phyloP scores from a whole-genome alignment of 306 rosid genomes.

The Oemleria cerasiformis region DNA sequence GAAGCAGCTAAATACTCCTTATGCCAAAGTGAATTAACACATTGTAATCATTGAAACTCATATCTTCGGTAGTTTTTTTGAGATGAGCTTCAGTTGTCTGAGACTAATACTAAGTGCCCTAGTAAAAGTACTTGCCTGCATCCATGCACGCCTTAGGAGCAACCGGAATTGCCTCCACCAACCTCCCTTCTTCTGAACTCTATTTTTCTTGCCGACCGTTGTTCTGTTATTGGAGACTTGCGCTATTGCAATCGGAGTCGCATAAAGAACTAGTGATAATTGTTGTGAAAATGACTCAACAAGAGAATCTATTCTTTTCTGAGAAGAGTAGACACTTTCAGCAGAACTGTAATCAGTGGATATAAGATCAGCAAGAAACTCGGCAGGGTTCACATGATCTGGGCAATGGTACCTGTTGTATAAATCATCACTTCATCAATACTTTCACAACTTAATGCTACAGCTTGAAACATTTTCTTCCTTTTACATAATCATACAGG shows the following conservation, averaged over 20 bases:
- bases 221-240: slow-evolving; percentile 37
- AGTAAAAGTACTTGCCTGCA: slow-evolving; percentile 58
- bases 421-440: slow-evolving; percentile 24
- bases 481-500: too few relatives aligned
- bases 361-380: slow-evolving; percentile 93
- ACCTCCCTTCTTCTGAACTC: slow-evolving; percentile 53
- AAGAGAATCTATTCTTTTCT: slow-evolving; percentile 71
- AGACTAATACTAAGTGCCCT: not conserved
- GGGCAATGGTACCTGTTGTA: slow-evolving; percentile 79
- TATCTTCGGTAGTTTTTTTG: not conserved
- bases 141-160: slow-evolving; percentile 96
- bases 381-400: slow-evolving; percentile 85
- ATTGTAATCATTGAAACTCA: not conserved
- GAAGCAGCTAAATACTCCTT: not conserved
- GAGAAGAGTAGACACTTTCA: slow-evolving; percentile 74
- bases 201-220: slow-evolving; percentile 38
- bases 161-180: slow-evolving; percentile 92
- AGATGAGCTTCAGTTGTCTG: not conserved
- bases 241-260: slow-evolving; percentile 60
- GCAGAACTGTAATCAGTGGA: slow-evolving; percentile 88
- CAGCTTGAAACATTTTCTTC: slow-evolving; percentile 4
- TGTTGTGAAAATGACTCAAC: slow-evolving; percentile 73
- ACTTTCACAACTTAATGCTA: slow-evolving; percentile 21
- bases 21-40: slow-evolving; percentile 1
- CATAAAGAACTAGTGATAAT: slow-evolving; percentile 55